Conservation (phyloP, 1,284 basidiomycete genomes). For the Cystobasidium sp. region DNA sequence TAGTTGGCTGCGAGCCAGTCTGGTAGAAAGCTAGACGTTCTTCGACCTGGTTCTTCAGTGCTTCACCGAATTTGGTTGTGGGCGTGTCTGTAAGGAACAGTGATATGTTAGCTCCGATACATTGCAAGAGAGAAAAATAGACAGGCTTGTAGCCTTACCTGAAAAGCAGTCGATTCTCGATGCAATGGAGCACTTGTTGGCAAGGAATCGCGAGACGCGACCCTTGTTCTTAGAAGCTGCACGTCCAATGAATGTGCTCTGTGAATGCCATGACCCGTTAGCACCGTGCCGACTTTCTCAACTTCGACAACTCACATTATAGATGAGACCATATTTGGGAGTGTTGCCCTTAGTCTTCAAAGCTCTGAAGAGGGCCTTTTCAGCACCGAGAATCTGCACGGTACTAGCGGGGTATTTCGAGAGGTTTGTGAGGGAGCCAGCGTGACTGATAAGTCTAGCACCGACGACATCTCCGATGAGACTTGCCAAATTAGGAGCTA, state of each 20-base stretch:
- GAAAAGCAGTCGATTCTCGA: constrained; percentile 97
- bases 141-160: constrained; percentile 61
- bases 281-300: too few species aligned
- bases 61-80: constrained; percentile 92
- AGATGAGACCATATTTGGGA: constrained; percentile 96
- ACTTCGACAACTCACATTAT: constrained; percentile 80
- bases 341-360: constrained; percentile 99
- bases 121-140: neutral
- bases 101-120: neutral
- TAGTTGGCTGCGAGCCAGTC: constrained; percentile 53
- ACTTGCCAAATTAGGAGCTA: constrained; percentile 94
- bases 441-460: constrained; percentile 93
- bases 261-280: neutral
- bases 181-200: constrained; percentile 99
- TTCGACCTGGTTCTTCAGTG: constrained; percentile 90
- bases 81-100: constrained; percentile 61
- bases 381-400: constrained; percentile 96
- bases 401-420: constrained; percentile 98
- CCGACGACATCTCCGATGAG: constrained; percentile 97
- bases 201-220: constrained; percentile 94
- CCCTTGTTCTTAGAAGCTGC: constrained; percentile 96
- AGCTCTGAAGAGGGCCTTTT: constrained; percentile 97
- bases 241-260: constrained; percentile 84
- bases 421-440: constrained; percentile 88
- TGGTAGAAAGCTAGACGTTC: constrained; percentile 96